Percentiles rank a stretch among this genome's conserved stretches.
phyloP scores from a whole-genome alignment of 2,329 filamentous ascomycete genomes.

The Ascosphaera acerosa region DNA sequence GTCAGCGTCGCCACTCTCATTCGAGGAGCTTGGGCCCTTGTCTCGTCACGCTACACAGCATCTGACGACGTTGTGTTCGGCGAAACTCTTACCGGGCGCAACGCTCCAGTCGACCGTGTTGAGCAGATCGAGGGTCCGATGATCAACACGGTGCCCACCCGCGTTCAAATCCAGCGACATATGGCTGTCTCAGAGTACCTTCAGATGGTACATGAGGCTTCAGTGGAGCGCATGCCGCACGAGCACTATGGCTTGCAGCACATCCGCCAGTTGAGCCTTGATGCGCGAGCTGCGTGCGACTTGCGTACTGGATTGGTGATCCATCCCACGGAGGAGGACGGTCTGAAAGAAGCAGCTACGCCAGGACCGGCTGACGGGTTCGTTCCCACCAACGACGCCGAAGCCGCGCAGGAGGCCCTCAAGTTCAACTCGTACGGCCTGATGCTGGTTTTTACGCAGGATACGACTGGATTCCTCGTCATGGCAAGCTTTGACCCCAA shows the following conservation, averaged over 20 bases:
- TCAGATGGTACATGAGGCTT: slow-evolving; percentile 25
- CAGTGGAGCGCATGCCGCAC: slow-evolving; percentile 29
- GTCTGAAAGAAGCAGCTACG: background rate
- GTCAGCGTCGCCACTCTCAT: slow-evolving; percentile 17
- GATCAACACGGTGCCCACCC: slow-evolving; percentile 20
- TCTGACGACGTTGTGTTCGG: slow-evolving; percentile 19
- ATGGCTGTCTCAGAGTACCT: slow-evolving; percentile 23
- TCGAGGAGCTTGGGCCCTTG: slow-evolving; percentile 16
- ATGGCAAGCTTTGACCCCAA: slow-evolving; percentile 39
- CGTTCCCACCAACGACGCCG: slow-evolving; percentile 29
- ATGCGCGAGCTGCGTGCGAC: slow-evolving; percentile 17
- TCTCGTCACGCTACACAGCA: slow-evolving; percentile 14
- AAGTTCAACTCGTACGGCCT: slow-evolving; percentile 29
- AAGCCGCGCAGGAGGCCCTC: slow-evolving; percentile 34
- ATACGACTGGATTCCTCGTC: slow-evolving; percentile 29
- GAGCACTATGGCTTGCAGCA: slow-evolving; percentile 29
- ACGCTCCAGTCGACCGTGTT: slow-evolving; percentile 14
- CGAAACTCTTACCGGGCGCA: slow-evolving; percentile 19
- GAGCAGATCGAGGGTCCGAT: slow-evolving; percentile 20
- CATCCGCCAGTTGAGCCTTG: slow-evolving; percentile 25
- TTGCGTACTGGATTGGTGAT: slow-evolving; percentile 9
- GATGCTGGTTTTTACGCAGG: slow-evolving; percentile 36
- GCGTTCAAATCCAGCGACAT: slow-evolving; percentile 12
- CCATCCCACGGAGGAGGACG: slow-evolving; percentile 5
- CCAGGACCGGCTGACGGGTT: slow-evolving; percentile 24